These are phyloP conservation scores for Cyclotella cryptica DNA, from an alignment of 108 stramenopile species.

Conservation along the genomic window DNA sequence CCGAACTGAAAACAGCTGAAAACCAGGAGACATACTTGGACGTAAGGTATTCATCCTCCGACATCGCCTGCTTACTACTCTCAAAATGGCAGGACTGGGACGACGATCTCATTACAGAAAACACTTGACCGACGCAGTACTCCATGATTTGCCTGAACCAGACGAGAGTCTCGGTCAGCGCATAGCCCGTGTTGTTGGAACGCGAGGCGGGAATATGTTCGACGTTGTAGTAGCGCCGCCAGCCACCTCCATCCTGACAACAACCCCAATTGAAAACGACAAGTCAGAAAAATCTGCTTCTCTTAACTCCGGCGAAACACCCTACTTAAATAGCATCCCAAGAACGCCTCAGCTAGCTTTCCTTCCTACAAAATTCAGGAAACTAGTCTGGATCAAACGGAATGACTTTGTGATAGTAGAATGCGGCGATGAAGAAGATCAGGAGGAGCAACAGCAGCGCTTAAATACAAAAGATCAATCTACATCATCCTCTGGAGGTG, in stretches of 20 bases:
- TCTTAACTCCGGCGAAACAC: background rate
- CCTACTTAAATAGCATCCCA: background rate
- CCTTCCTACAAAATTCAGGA: conserved; percentile 94
- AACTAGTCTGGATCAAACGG: conserved; percentile 97
- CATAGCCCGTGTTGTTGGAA: conserved; percentile 82
- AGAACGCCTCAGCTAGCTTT: conserved; percentile 77
- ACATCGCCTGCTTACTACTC: no score
- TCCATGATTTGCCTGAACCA: conserved; percentile 81
- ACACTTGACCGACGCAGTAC: conserved; percentile 84
- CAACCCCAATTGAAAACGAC: conserved; percentile 6
- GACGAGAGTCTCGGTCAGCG: conserved; percentile 56
- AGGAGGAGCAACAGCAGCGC: conserved; percentile 7
- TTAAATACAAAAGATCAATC: conserved; percentile 1
- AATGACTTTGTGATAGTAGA: conserved; percentile 93
- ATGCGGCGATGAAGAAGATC: conserved; percentile 54
- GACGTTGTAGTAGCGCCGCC: conserved; percentile 67
- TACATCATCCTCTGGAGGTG: conserved; percentile 38
- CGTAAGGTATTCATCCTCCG: no score
- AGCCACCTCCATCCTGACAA: conserved; percentile 18
- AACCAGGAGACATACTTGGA: no score
- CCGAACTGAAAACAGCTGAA: no score
- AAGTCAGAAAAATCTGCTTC: conserved; percentile 5
- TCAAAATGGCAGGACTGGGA: conserved; percentile 66
- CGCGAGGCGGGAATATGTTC: conserved; percentile 87
- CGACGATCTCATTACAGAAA: conserved; percentile 87